A percentile compares a stretch with the other conserved stretches of the same genome.
Evolutionary conservation across 495 filamentous ascomycete genomes (phyloP).

Genomic region (Chaetomium fimeti): DNA sequence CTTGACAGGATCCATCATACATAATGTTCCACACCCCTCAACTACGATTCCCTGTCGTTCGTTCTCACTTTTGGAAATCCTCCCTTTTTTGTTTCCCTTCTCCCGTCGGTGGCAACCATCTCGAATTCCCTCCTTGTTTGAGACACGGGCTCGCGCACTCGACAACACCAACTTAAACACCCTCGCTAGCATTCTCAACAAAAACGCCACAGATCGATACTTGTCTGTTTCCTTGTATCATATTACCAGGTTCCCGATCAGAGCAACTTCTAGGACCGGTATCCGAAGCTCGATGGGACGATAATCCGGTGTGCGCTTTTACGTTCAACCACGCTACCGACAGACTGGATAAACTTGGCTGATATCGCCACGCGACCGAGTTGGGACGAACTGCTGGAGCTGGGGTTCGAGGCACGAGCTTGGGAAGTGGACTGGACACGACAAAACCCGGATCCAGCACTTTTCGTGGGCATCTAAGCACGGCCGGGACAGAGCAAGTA

Average conservation of each 20-base stretch:
- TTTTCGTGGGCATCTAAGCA: background rate
- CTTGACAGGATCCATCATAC: conserved; percentile 21
- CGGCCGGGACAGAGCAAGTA: background rate
- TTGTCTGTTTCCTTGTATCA: conserved; percentile 4
- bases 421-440: background rate
- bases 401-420: conserved; percentile 6
- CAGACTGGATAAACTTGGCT: background rate
- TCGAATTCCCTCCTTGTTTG: conserved; percentile 32
- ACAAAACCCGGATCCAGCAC: background rate
- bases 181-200: conserved; percentile 1
- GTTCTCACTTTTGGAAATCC: background rate
- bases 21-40: conserved; percentile 23
- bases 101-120: conserved; percentile 17
- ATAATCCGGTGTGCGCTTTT: conserved; percentile 2
- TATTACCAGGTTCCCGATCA: background rate
- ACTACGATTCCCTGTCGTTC: conserved; percentile 12
- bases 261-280: conserved; percentile 6
- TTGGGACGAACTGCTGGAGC: conserved; percentile 9
- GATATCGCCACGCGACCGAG: background rate
- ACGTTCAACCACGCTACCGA: background rate
- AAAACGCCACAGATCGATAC: background rate
- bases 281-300: conserved; percentile 22
- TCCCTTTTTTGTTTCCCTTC: conserved; percentile 15
- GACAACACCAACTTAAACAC: conserved; percentile 7
- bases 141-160: conserved; percentile 20